A percentile compares a stretch with the other conserved stretches of the same genome.
Conservation (phyloP, 331 rosid genomes). For the Spiraea crenata region DNA sequence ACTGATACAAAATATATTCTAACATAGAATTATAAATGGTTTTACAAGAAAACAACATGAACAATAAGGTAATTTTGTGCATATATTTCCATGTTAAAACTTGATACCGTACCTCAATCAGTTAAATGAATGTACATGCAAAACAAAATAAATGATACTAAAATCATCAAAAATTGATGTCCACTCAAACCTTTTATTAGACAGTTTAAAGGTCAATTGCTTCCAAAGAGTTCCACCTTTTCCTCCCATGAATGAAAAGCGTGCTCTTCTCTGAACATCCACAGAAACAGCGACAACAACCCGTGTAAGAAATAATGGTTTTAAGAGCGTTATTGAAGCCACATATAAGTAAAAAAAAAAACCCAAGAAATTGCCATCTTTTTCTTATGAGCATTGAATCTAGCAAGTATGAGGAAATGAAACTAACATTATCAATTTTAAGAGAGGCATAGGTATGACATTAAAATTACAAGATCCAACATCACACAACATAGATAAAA, state of each 20-base stretch:
- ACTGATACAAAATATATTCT: not conserved
- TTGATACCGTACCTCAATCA: not conserved
- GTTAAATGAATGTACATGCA: conserved; percentile 13
- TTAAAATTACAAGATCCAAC: not conserved
- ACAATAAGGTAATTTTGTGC: not conserved
- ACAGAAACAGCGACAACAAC: conserved; percentile 3
- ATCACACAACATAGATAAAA: not conserved
- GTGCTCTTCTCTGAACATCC: conserved; percentile 71
- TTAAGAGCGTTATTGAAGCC: conserved; percentile 1
- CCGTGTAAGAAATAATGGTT: not conserved
- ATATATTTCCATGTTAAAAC: not conserved
- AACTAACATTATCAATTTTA: not conserved
- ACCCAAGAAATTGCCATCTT: no score
- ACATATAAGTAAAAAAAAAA: not conserved
- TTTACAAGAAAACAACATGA: not conserved
- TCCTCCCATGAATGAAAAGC: conserved; percentile 97
- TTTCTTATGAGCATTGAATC: not conserved
- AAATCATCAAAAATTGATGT: conserved; percentile 13
- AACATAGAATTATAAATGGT: not conserved
- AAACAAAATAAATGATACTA: conserved; percentile 1
- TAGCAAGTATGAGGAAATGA: not conserved
- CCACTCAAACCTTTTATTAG: conserved; percentile 65
- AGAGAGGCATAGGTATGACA: not conserved
- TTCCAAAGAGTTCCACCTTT: conserved; percentile 94
- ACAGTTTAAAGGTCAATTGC: conserved; percentile 70